Evolutionary conservation across 768 basidiomycete species (phyloP), one percentile per base, ranked within the genome.

Genomic region (Tylopilus sp.): DNA sequence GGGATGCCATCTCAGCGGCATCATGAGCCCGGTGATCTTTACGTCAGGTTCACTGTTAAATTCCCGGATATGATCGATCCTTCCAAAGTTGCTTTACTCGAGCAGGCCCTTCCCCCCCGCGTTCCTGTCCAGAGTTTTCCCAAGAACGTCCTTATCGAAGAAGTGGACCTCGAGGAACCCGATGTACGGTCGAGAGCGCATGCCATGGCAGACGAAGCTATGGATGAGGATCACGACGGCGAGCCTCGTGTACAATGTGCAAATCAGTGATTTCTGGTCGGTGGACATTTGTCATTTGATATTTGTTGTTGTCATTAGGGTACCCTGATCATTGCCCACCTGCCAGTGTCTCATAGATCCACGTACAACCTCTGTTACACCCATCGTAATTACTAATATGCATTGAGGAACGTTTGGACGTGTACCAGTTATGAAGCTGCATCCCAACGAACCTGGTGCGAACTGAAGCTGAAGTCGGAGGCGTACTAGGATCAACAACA

Each of bases 1-100:
- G 97, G 97, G 55, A 99, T 99, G 97, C 97, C 95, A 12, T 98
- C 97, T 45, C 90, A 90, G 69, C 85, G 97, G 54, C 95, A 98
- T 72, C 97, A 98, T 73, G 94, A 99, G 66, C 81, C 85, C 36
- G 97, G 97, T 35, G 93, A 98, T 71, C 80, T 99, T 53, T 93
- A 82, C 67, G 79, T 99, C 70, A 88, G 85, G 65, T 73, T 98
- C 60, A 77, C 78, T 56, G 90, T 99, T 65, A 82, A 78, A 52
- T 99, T 98, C 83, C 97, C 97, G 33, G 90, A 93, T 26, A 65
- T 71, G 49, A 80, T 99, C 68, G 80, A 87, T 52, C 75, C 82
- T 28, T 73, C 76, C 28, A 73, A 75, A 33, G 85, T 93, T 59
- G 76, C 79, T 18, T 71, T 84, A 20, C 83, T 98, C 53, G 95